A percentile compares a stretch with the other conserved stretches of the same genome.
These are phyloP conservation scores for Phalaenopsis hybrid DNA, from an alignment of 116 monocot genomes.

Conservation along the genomic window DNA sequence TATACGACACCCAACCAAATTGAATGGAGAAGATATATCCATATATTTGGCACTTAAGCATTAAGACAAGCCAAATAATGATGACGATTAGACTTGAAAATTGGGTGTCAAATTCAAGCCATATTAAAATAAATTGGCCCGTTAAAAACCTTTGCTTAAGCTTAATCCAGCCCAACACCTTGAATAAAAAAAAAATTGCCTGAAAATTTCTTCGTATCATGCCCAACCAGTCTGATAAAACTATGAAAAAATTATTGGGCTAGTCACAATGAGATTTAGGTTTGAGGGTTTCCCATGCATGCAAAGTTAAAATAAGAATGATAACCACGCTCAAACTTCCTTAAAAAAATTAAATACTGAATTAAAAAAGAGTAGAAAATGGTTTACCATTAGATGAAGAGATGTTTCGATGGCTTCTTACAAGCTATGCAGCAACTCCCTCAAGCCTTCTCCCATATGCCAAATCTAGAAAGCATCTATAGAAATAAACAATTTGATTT, in stretches of 20 bases:
- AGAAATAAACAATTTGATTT: background rate
- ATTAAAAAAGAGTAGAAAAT: background rate
- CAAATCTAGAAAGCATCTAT: background rate
- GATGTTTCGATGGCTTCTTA: conserved; percentile 8
- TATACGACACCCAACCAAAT: too few relatives aligned
- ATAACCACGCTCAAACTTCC: background rate
- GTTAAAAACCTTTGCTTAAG: background rate
- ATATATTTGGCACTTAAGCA: too few relatives aligned
- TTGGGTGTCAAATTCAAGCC: background rate
- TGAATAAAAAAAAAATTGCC: background rate
- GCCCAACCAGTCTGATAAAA: background rate
- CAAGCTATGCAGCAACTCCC: conserved; percentile 14
- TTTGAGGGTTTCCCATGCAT: background rate
- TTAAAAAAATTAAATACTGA: background rate
- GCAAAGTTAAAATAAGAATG: background rate
- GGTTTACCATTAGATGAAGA: conserved; percentile 2
- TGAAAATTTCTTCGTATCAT: too few relatives aligned
- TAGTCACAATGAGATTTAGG: background rate
- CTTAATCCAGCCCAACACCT: background rate
- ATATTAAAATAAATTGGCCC: background rate
- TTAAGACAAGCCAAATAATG: too few relatives aligned
- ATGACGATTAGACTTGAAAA: background rate
- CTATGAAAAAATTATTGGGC: background rate
- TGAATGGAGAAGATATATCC: too few relatives aligned
- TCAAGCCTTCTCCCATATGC: conserved; percentile 4